Percentiles rank a stretch among this genome's conserved stretches.
Conservation (phyloP, 352 stramenopile species). For the Globisporangium middletonii region DNA sequence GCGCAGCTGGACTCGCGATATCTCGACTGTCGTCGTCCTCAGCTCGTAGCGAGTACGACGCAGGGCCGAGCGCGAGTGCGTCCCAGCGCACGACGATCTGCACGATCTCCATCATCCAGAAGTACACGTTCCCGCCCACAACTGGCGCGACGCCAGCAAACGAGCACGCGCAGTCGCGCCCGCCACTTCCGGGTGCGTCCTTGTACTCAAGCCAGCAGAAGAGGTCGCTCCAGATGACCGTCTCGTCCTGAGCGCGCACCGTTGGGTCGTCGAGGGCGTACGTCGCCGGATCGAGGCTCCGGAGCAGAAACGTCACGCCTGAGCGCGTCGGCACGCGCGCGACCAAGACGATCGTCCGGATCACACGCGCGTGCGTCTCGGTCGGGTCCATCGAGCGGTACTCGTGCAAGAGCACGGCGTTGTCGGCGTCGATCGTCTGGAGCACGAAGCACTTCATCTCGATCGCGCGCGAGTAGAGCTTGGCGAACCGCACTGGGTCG, state of each 20-base stretch:
- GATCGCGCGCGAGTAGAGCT: constrained; percentile 3
- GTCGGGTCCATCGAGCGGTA: constrained; percentile 7
- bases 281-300: constrained; percentile 4
- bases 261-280: constrained; percentile 4
- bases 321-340: constrained; percentile 1
- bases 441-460: constrained; percentile 9
- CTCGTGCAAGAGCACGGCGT: constrained; percentile 11
- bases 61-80: neutral
- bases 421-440: constrained; percentile 12
- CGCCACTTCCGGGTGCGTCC: neutral
- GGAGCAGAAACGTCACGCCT: neutral
- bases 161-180: neutral
- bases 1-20: too few relatives aligned
- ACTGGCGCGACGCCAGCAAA: constrained; percentile 4
- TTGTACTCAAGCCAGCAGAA: constrained; percentile 13
- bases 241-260: neutral
- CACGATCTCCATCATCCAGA: constrained; percentile 12
- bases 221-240: constrained; percentile 11
- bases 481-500: constrained; percentile 1
- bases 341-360: constrained; percentile 6
- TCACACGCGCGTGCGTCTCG: neutral
- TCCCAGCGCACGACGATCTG: constrained; percentile 11
- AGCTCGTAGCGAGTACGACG: constrained; percentile 1
- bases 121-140: constrained; percentile 2
- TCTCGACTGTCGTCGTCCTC: too few relatives aligned